Evolutionary conservation across 192 early-diverging fungal genomes (phyloP).

Genomic region (Fimicolochytrium jonesii): DNA sequence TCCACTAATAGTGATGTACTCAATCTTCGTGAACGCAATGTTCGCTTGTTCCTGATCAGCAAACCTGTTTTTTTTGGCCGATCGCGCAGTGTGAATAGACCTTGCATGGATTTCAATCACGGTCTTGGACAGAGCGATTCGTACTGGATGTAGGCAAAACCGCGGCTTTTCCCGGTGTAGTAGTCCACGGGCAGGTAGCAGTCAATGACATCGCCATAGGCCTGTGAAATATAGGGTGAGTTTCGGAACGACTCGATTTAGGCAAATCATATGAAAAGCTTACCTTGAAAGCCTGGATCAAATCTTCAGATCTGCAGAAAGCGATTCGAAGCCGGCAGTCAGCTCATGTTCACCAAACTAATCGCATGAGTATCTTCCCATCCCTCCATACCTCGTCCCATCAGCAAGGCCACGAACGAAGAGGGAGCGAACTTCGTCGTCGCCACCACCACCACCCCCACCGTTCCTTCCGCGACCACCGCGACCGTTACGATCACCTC

Average conservation of each 20-base stretch:
- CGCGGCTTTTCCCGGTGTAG: slow-evolving; percentile 34
- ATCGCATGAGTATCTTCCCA: neutral
- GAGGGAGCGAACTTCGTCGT: slow-evolving; percentile 30
- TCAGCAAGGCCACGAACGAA: slow-evolving; percentile 39
- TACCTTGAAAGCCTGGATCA: slow-evolving; percentile 33
- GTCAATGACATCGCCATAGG: slow-evolving; percentile 40
- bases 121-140: neutral
- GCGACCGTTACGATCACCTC: no score
- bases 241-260: slow-evolving; percentile 1
- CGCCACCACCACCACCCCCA: no score
- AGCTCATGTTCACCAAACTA: neutral
- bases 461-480: no score
- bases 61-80: slow-evolving; percentile 31
- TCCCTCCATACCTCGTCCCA: slow-evolving; percentile 28
- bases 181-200: slow-evolving; percentile 49
- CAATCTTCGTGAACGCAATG: slow-evolving; percentile 42
- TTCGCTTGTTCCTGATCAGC: slow-evolving; percentile 39
- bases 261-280: neutral
- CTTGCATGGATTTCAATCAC: neutral
- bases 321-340: neutral
- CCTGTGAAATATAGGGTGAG: slow-evolving; percentile 27
- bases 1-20: slow-evolving; percentile 48
- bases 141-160: slow-evolving; percentile 49
- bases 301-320: slow-evolving; percentile 29
- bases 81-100: neutral